phyloP scores from a whole-genome alignment of 345 rosid genomes.

The Salix viminalis region DNA sequence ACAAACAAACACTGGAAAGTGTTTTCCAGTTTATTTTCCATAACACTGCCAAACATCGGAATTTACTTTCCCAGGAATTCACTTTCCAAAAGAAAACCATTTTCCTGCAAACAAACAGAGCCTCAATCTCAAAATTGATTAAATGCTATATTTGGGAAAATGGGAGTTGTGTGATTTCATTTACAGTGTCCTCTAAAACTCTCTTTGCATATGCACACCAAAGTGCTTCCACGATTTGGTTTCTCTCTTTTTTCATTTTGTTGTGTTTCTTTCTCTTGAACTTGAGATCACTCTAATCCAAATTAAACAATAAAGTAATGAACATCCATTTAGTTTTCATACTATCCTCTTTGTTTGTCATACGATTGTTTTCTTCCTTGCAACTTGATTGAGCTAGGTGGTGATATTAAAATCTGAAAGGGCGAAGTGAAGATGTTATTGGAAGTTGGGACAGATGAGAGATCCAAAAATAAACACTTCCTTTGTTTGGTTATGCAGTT shows the following conservation, averaged over 20 bases:
- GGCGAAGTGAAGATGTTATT: constrained; percentile 2
- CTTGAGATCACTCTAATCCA: background rate
- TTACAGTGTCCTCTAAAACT: background rate
- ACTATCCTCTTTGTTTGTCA: background rate
- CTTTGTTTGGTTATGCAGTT: background rate
- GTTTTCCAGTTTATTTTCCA: no score
- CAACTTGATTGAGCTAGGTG: background rate
- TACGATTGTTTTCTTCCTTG: background rate
- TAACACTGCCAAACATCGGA: no score
- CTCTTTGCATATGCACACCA: background rate
- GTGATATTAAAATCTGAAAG: background rate
- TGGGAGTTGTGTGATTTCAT: background rate
- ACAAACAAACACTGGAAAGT: no score
- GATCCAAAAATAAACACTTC: constrained; percentile 1
- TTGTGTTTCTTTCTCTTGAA: background rate
- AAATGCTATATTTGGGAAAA: background rate
- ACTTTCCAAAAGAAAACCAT: no score
- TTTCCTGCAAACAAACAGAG: no score
- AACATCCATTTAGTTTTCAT: background rate
- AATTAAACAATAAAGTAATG: background rate
- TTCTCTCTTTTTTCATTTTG: background rate
- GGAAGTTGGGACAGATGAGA: background rate
- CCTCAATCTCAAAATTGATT: background rate
- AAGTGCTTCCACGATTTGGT: background rate
- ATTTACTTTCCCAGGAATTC: no score